Base-by-base conservation (phyloP, 2,329 filamentous ascomycete species). In the Beauveria varroae region DNA sequence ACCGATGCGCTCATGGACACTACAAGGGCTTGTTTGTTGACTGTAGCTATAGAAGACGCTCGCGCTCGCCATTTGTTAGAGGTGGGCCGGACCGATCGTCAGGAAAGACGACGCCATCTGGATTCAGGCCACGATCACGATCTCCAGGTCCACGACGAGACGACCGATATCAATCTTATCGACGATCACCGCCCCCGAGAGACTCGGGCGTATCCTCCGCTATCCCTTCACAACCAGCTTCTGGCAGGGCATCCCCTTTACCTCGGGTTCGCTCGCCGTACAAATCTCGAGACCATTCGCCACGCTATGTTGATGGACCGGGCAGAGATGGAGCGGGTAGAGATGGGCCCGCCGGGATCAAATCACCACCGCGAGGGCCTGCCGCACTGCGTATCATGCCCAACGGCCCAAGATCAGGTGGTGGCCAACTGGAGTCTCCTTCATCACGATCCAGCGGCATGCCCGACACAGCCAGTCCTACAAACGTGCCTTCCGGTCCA, bases 351-450 rank as follows among this genome's bases (percentile, higher is more conserved):
- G 72, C 67, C 5, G 64, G 68, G 34, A 64, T 69, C 16, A 74
- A 74, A 64, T 83, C 82, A 20, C 82, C 82, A 14, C 82, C 82
- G 3, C 78, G 81, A 57, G 82, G 81, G 0, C 82, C 82, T 30
- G 81, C 82, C 14, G 81, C 81, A 16, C 71, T 83, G 20, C 76
- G 81, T 63, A 76, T 74, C 14, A 79, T 81, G 22, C 81, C 81
- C 3, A 82, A 78, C 0, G 81, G 73, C 0, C 72, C 73, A 47
- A 67, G 71, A 6, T 72, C 69, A 20, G 59, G 52, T 4, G 47
- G 57, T 18, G 41, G 50, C 22, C 51, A 59, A 9, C 54, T 61
- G 7, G 59, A 56, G 22, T 62, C 60, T 24, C 57, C 62, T 67
- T 70, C 18, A 68, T 68, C 30, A 66, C 67, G 44, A 72, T 74